phyloP scores from a whole-genome alignment of 2,329 filamentous ascomycete species.

The Chalara sp. region DNA sequence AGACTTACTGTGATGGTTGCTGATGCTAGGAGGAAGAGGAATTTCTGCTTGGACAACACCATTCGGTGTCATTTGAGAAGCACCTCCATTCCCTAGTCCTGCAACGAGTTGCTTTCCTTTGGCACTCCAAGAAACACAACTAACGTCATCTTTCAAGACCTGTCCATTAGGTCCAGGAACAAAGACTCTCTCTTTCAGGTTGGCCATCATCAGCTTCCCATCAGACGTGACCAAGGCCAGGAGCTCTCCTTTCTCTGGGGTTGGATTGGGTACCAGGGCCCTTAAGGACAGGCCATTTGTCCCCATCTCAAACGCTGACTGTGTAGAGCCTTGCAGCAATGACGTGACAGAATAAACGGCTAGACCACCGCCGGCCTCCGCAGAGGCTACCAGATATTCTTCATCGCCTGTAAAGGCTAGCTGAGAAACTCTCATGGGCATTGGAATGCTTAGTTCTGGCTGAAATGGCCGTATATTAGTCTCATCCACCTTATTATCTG shows the following conservation, averaged over 20 bases:
- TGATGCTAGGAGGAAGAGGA: conserved; percentile 64
- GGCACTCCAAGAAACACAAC: conserved; percentile 83
- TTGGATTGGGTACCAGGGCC: conserved; percentile 74
- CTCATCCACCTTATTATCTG: conserved; percentile 49
- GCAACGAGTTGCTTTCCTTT: conserved; percentile 90
- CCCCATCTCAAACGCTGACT: conserved; percentile 66
- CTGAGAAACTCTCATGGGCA: conserved; percentile 76
- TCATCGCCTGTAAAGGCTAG: conserved; percentile 89
- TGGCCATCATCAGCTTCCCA: conserved; percentile 78
- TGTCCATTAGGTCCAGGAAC: conserved; percentile 52
- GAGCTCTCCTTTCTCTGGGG: conserved; percentile 61
- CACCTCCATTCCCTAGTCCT: conserved; percentile 73
- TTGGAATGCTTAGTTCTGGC: conserved; percentile 65
- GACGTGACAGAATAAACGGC: conserved; percentile 73
- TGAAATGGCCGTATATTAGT: conserved; percentile 60
- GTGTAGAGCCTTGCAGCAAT: conserved; percentile 58
- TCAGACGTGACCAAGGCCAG: conserved; percentile 75
- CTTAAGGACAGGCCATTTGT: conserved; percentile 72
- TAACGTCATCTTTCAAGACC: conserved; percentile 67
- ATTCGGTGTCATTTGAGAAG: conserved; percentile 76
- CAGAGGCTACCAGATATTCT: conserved; percentile 73
- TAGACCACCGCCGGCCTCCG: conserved; percentile 73
- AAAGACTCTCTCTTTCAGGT: conserved; percentile 62
- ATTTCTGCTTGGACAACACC: conserved; percentile 73
- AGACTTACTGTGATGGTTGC: conserved; percentile 59